Evolutionary conservation across 2,329 filamentous ascomycete species (phyloP).

Genomic region (Ascochyta pisi): DNA sequence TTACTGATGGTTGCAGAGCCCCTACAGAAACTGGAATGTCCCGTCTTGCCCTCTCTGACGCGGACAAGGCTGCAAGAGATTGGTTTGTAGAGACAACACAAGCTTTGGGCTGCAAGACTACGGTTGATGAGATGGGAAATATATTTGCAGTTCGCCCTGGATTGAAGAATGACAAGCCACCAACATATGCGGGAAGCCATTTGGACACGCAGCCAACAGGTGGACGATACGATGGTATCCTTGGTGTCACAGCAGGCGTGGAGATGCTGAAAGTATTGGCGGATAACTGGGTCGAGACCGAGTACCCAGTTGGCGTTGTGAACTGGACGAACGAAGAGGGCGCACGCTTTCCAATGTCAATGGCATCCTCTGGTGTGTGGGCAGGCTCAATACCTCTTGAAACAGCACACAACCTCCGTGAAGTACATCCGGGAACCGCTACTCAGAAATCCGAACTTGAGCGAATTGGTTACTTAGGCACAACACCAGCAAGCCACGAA

Average conservation of each 20-base stretch:
- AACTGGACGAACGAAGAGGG: conserved; percentile 88
- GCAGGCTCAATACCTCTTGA: conserved; percentile 70
- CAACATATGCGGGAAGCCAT: conserved; percentile 75
- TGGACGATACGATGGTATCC: conserved; percentile 77
- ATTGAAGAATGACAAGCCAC: conserved; percentile 60
- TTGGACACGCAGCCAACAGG: conserved; percentile 64
- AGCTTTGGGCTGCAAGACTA: conserved; percentile 70
- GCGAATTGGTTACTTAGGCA: conserved; percentile 74
- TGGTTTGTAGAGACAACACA: conserved; percentile 75
- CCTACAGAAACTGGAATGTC: conserved; percentile 77
- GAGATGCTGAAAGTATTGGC: conserved; percentile 74
- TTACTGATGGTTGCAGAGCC: conserved; percentile 42
- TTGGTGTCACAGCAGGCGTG: conserved; percentile 75
- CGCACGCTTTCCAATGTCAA: conserved; percentile 77
- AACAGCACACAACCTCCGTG: conserved; percentile 64
- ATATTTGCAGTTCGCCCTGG: conserved; percentile 77
- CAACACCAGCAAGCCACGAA: conserved; percentile 62
- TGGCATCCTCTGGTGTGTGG: conserved; percentile 80
- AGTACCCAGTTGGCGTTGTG: conserved; percentile 74
- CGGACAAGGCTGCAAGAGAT: conserved; percentile 73
- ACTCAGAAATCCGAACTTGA: conserved; percentile 73
- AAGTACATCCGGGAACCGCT: conserved; percentile 66
- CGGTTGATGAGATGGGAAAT: conserved; percentile 79
- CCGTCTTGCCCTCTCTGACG: conserved; percentile 73
- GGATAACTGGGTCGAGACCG: conserved; percentile 71